Evolutionary conservation across 1,284 basidiomycete species (phyloP), one percentile per base, ranked within the genome.

Genomic region (Ustilago cynodontis): DNA sequence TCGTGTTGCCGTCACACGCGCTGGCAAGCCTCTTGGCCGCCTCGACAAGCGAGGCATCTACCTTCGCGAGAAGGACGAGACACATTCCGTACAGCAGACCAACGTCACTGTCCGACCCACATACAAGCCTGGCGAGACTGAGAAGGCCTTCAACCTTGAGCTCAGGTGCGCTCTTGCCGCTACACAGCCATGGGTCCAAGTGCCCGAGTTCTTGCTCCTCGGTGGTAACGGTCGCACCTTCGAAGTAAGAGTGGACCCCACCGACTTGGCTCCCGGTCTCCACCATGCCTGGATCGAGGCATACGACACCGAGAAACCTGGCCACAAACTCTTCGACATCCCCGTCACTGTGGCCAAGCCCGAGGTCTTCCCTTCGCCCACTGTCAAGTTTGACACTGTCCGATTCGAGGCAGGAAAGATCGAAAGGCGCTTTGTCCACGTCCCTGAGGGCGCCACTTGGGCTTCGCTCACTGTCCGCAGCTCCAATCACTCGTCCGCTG

Each of bases 311-410:
- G 75, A 76, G 13, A 78, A 45, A 20, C 75, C 79, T 2, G 83
- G 83, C 5, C 72, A 77, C 53, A 74, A 79, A 49, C 71, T 86
- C 24, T 86, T 86, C 39, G 73, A 82, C 53, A 69, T 86, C n/a
- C 86, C 86, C 13, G 79, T 86, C 39, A 86, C 84, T 4, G 82
- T 86, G 2, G 75, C 82, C 65, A 86, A 86, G 74, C 84, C 86
- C 18, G 77, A 81, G 49, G 68, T 81, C 6, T 68, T 74, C 51
- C 13, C 58, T 4, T 59, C 57, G 43, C 81, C 83, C 8, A 82
- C 81, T 6, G 71, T 83, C 53, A 68, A 67, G 37, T 82, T 78
- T 37, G 60, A 71, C 16, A 70, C 61, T 11, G 63, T 77, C 28
- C 73, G 71, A 14, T 76, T 84, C 47, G 78, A 80, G 29, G 69